Conservation (phyloP, 1,284 basidiomycete genomes). For the Phylloboletellus chloephorus region DNA sequence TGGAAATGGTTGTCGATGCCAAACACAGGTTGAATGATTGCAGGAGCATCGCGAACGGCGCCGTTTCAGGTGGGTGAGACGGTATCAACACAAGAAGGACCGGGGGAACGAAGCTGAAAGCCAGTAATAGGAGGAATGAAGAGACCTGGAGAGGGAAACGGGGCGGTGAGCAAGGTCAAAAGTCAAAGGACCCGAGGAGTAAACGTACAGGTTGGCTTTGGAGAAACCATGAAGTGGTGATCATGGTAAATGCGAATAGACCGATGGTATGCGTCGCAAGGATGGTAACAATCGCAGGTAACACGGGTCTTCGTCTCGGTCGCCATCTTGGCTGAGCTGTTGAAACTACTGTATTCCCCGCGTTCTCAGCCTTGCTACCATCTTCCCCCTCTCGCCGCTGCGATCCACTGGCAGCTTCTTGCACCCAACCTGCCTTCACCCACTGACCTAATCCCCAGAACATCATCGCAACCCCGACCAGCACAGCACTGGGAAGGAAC, state of each 20-base stretch:
- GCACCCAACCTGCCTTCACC: conserved; percentile 59
- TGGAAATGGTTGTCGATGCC: conserved; percentile 77
- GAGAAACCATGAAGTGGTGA: conserved; percentile 42
- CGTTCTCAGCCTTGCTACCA: conserved; percentile 5
- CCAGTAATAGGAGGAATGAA: conserved; percentile 29
- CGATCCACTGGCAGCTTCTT: conserved; percentile 10
- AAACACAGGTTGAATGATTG: conserved; percentile 72
- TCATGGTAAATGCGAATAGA: conserved; percentile 40
- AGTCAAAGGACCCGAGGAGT: neutral
- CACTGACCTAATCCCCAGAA: conserved; percentile 72
- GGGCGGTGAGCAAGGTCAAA: neutral
- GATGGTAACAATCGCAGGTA: conserved; percentile 51
- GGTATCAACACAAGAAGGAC: conserved; percentile 23
- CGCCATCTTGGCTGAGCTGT: conserved; percentile 31
- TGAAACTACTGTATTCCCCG: neutral
- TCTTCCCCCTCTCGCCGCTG: conserved; percentile 15
- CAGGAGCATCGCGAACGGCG: conserved; percentile 48
- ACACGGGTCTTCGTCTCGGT: conserved; percentile 41
- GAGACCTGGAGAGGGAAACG: conserved; percentile 14
- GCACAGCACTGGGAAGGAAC: conserved; percentile 80
- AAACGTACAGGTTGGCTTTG: conserved; percentile 36
- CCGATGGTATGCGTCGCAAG: conserved; percentile 51
- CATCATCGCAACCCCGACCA: conserved; percentile 79
- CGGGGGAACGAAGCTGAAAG: conserved; percentile 30
- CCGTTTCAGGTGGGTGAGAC: conserved; percentile 21